phyloP scores from a whole-genome alignment of 1,139 yeast genomes.

The Hansenula sp. region DNA sequence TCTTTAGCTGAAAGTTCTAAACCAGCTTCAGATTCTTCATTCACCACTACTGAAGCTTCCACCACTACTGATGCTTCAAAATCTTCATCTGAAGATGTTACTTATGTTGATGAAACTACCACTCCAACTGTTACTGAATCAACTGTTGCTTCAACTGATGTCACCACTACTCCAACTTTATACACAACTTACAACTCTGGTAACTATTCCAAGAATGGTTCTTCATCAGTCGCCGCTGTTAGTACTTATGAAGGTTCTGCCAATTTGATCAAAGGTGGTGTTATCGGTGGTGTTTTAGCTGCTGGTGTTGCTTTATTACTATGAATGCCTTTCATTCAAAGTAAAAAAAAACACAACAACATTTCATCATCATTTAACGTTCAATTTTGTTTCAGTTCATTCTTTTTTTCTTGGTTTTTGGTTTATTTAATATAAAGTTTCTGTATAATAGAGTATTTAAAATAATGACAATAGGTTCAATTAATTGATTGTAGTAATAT shows the following conservation, averaged over 20 bases:
- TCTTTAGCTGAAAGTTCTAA: not conserved
- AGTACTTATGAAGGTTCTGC: constrained; percentile 24
- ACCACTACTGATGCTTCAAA: constrained; percentile 17
- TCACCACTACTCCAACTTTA: constrained; percentile 29
- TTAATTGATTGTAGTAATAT: too few relatives aligned
- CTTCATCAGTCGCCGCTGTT: constrained; percentile 21
- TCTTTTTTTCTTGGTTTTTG: not conserved
- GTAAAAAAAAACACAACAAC: too few relatives aligned
- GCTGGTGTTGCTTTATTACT: constrained; percentile 6
- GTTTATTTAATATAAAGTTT: not conserved
- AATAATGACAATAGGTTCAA: too few relatives aligned
- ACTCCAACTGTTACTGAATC: constrained; percentile 29
- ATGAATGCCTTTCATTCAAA: not conserved
- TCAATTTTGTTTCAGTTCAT: not conserved
- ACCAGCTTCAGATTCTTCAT: not conserved
- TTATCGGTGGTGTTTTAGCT: constrained; percentile 4
- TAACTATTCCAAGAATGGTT: constrained; percentile 7
- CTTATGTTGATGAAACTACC: constrained; percentile 29
- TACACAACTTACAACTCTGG: constrained; percentile 22
- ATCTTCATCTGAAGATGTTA: constrained; percentile 21
- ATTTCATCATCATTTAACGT: too few relatives aligned
- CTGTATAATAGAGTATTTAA: not conserved
- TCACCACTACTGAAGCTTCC: constrained; percentile 3
- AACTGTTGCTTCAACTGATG: constrained; percentile 27
- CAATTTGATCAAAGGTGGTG: constrained; percentile 5